Conservation (phyloP, 148 eudicot species). For the Rhododendron williamsianum region DNA sequence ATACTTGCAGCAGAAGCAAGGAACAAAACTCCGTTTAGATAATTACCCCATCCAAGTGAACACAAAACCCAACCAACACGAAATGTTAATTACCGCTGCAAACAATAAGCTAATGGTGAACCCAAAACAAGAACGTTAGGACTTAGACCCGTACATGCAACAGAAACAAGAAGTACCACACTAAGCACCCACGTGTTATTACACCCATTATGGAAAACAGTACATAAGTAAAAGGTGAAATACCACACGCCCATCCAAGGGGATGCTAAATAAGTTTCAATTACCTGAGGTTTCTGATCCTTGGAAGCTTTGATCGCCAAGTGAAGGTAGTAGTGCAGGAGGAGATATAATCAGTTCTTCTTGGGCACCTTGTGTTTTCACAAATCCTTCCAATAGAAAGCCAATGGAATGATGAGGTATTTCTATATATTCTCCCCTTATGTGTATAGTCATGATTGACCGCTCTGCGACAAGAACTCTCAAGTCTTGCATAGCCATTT, state of each 20-base stretch:
- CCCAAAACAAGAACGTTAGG: not conserved
- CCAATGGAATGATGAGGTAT: constrained; percentile 61
- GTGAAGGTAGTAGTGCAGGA: constrained; percentile 50
- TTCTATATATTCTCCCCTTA: constrained; percentile 81
- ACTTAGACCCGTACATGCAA: not conserved
- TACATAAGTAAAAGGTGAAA: not conserved
- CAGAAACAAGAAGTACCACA: not conserved
- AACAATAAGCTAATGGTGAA: not conserved
- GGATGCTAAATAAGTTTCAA: constrained; percentile 1
- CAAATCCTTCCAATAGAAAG: constrained; percentile 73
- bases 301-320: constrained; percentile 34
- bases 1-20: not conserved
- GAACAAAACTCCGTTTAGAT: not conserved
- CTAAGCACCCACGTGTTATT: not conserved
- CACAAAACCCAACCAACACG: not conserved
- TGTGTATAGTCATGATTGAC: constrained; percentile 53
- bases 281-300: constrained; percentile 58
- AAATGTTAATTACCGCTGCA: not conserved
- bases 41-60: not conserved
- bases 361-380: constrained; percentile 43
- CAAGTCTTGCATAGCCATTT: constrained; percentile 76
- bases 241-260: not conserved
- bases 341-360: constrained; percentile 70
- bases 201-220: not conserved
- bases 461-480: constrained; percentile 75